Evolutionary conservation across 1,284 basidiomycete species (phyloP).

Genomic region (Heterobasidion irregulare): DNA sequence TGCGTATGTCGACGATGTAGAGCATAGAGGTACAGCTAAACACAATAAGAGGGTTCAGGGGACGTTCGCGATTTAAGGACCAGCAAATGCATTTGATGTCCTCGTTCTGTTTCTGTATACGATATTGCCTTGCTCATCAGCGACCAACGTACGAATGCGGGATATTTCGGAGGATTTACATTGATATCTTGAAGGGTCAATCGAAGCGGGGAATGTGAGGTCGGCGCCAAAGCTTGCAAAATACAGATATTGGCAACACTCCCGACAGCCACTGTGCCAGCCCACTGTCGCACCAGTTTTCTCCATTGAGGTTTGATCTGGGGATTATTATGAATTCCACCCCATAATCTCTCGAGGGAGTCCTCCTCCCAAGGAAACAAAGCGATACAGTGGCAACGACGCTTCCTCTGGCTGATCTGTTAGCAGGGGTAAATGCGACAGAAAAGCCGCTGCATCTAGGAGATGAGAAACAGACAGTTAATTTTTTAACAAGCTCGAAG

Average conservation of each 20-base stretch:
- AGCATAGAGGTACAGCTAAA: conserved; percentile 42
- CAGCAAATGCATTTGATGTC: conserved; percentile 5
- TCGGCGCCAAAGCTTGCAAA: conserved; percentile 1
- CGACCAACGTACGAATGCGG: background rate
- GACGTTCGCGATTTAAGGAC: conserved; percentile 19
- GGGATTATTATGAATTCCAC: conserved; percentile 25
- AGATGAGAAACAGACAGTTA: background rate
- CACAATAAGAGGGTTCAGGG: conserved; percentile 46
- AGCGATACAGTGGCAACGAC: conserved; percentile 22
- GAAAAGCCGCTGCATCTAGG: background rate
- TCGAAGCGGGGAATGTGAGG: background rate
- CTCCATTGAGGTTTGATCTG: conserved; percentile 33
- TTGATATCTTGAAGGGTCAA: background rate
- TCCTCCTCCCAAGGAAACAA: conserved; percentile 50
- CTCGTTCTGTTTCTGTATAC: background rate
- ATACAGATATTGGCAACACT: conserved; percentile 18
- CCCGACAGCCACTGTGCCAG: conserved; percentile 43
- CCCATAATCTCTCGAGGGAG: conserved; percentile 40
- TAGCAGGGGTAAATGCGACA: background rate
- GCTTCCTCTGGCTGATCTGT: background rate
- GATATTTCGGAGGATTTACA: background rate
- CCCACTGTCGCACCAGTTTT: conserved; percentile 33
- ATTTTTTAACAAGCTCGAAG: background rate
- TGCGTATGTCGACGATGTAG: conserved; percentile 40
- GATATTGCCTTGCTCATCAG: background rate